Evolutionary conservation across 495 filamentous ascomycete species (phyloP).

Genomic region (Thozetella sp.): DNA sequence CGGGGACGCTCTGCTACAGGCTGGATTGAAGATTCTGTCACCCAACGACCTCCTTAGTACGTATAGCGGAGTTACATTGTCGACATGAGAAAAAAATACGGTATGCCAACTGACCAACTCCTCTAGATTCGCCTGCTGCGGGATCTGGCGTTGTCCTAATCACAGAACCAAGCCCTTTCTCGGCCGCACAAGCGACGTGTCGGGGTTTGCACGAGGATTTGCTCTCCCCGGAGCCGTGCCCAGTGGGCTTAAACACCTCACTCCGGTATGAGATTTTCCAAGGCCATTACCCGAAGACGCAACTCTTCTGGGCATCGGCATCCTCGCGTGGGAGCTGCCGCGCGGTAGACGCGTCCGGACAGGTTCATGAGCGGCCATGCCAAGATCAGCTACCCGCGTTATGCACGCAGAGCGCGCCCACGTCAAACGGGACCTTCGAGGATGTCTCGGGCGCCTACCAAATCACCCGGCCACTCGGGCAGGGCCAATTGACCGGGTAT

Average conservation of each 20-base stretch:
- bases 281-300: background rate
- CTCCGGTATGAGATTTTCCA: background rate
- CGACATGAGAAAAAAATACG: background rate
- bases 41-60: background rate
- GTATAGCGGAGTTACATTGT: too few relatives aligned
- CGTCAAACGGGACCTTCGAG: background rate
- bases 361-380: background rate
- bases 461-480: background rate
- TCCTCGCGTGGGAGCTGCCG: background rate
- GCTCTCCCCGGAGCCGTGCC: background rate
- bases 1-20: background rate
- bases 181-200: background rate
- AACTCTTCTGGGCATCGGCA: background rate
- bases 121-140: background rate
- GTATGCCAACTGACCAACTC: background rate
- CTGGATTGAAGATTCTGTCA: background rate
- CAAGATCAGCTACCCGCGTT: background rate
- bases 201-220: background rate
- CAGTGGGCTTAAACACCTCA: background rate
- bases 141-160: background rate
- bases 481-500: background rate
- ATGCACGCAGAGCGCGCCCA: background rate
- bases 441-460: background rate
- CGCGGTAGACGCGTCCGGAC: background rate
- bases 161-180: background rate